Evolutionary conservation across 1,139 yeast genomes (phyloP).

Genomic region (Sugiyamaella sp.): DNA sequence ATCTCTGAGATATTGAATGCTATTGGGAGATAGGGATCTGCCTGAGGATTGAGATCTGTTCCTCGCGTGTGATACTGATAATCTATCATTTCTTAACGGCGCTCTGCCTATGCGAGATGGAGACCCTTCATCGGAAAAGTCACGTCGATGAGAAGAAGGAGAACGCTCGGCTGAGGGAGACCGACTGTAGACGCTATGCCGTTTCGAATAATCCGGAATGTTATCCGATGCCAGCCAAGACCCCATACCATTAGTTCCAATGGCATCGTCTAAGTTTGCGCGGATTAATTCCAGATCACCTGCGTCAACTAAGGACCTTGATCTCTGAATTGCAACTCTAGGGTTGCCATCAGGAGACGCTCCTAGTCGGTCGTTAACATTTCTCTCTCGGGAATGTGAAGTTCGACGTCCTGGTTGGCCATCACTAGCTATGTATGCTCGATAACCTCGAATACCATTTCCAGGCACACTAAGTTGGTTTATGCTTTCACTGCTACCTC

Average conservation of each 20-base stretch:
- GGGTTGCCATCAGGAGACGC: slow-evolving; percentile 9
- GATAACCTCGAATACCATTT: too few relatives aligned
- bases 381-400: slow-evolving; percentile 12
- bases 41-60: background rate
- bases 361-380: background rate
- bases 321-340: slow-evolving; percentile 12
- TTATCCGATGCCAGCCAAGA: slow-evolving; percentile 29
- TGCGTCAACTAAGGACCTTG: slow-evolving; percentile 20
- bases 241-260: slow-evolving; percentile 35
- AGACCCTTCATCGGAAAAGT: background rate
- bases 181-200: background rate
- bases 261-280: slow-evolving; percentile 34
- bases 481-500: background rate
- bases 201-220: background rate
- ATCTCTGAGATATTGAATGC: slow-evolving; percentile 4
- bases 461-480: background rate
- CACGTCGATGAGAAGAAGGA: background rate
- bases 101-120: background rate
- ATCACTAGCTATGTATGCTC: too few relatives aligned
- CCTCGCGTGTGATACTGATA: background rate
- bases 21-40: slow-evolving; percentile 4
- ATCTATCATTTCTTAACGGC: background rate
- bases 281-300: slow-evolving; percentile 28
- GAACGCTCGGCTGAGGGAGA: background rate
- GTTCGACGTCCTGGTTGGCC: background rate